These are phyloP conservation scores for Helotiales sp. DNA, from an alignment of 2,329 filamentous ascomycete species.

Conservation along the genomic window DNA sequence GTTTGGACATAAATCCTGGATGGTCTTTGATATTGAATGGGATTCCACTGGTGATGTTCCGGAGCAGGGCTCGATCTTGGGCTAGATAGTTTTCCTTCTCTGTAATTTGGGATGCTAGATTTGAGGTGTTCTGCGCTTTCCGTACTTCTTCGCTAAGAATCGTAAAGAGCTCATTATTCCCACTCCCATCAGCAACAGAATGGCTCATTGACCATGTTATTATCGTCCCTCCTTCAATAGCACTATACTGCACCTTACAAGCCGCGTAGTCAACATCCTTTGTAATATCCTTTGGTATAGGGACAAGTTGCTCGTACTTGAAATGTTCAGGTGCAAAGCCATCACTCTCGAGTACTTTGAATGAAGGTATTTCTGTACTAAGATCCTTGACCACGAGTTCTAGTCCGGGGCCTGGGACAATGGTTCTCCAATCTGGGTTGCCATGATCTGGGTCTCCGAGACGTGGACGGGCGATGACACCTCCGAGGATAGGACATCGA, in stretches of 20 bases:
- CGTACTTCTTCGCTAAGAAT: conserved; percentile 14
- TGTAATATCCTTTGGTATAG: conserved; percentile 8
- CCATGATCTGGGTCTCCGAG: neutral
- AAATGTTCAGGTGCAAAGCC: conserved; percentile 9
- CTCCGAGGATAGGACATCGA: conserved; percentile 17
- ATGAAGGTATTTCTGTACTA: conserved; percentile 7
- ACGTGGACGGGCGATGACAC: conserved; percentile 7
- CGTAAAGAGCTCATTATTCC: conserved; percentile 14
- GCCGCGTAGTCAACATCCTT: conserved; percentile 14
- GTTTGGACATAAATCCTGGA: conserved; percentile 6
- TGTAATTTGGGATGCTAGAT: neutral
- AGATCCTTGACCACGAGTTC: conserved; percentile 17
- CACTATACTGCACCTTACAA: conserved; percentile 15
- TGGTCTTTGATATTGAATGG: conserved; percentile 18
- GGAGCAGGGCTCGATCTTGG: conserved; percentile 9
- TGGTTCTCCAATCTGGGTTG: conserved; percentile 13
- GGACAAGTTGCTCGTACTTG: conserved; percentile 10
- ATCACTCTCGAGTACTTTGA: conserved; percentile 10
- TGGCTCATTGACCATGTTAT: conserved; percentile 15
- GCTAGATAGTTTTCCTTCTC: neutral
- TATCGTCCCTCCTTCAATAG: conserved; percentile 16
- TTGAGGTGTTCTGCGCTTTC: conserved; percentile 5
- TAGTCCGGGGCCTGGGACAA: conserved; percentile 10
- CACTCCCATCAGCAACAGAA: conserved; percentile 11
- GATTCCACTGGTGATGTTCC: conserved; percentile 11